Base-by-base conservation (phyloP, 768 basidiomycete genomes). In the Tylopilus plumbeoviolaceoides region DNA sequence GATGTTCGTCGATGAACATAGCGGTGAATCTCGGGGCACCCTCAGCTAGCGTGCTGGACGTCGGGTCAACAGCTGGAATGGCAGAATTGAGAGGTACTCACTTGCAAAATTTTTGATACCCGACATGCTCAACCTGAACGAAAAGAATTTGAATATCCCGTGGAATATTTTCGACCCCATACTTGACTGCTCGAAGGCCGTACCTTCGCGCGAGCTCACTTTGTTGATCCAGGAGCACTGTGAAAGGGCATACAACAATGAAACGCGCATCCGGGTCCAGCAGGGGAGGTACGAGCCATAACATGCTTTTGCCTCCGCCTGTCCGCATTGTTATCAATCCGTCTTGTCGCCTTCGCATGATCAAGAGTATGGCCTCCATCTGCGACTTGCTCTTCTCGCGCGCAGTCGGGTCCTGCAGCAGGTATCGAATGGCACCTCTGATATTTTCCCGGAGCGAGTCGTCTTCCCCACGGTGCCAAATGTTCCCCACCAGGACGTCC, bases 281-380 rank as follows among this genome's bases (percentile, higher is more conserved):
- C 3, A 53, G 40, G 41, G 31, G 39, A 2, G 51, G 46, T 25
- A 35, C 1, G 3, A 53, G 23, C 51, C 51, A 53, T 21, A 48
- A 10, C 45, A 53, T 41, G 31, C 51, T 53, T 28, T 53, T 53
- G 2, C 51, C 51, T 12, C 51, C 40, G 0, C 51, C 51, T 14
- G 51, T 53, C 18, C 46, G 21, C 51, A 53, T 53, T 39, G 51
- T 48, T 42, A 53, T 42, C 25, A 53, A 48, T 27, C 31, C 51
- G 42, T 53, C 51, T 15, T 48, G 46, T 7, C 7, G n/a, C n/a
- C 42, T 48, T 20, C 18, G 18, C 51, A 53, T 48, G 0, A 48
- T 3, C 25, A 48, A 17, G 4, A 53, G 51, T 1, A 53, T 12
- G 23, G 40, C 51, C 14, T 48, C 51, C 46, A 53, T 48, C 40